Evolutionary conservation across 1,284 basidiomycete species (phyloP).

Genomic region (Chondrostereum purpureum): DNA sequence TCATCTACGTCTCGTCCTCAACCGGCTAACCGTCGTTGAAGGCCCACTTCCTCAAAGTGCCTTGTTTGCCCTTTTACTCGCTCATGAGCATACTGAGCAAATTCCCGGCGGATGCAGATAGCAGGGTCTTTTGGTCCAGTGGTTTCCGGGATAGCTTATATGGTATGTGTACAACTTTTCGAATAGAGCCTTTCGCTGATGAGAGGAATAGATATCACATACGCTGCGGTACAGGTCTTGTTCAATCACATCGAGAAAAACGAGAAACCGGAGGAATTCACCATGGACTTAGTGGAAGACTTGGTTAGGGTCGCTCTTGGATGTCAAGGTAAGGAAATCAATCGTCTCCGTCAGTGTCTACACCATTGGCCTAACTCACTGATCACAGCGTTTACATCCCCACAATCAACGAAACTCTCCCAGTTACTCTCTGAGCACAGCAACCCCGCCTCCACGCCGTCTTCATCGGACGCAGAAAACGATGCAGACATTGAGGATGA

Average conservation of each 20-base stretch:
- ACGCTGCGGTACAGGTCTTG: constrained; percentile 33
- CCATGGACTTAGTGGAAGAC: constrained; percentile 36
- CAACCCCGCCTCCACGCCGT: neutral
- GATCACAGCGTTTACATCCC: constrained; percentile 50
- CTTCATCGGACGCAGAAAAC: constrained; percentile 4
- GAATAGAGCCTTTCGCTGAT: neutral
- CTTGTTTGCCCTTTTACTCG: constrained; percentile 70
- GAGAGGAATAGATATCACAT: constrained; percentile 27
- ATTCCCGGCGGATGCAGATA: constrained; percentile 67
- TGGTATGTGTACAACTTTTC: constrained; percentile 35
- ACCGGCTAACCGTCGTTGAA: constrained; percentile 21
- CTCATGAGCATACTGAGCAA: constrained; percentile 67
- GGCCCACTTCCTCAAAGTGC: constrained; percentile 80
- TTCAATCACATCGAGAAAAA: constrained; percentile 25
- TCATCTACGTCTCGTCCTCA: constrained; percentile 5
- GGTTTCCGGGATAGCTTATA: constrained; percentile 55
- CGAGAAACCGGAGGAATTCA: constrained; percentile 25
- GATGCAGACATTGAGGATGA: constrained; percentile 17
- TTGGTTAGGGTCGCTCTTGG: constrained; percentile 45
- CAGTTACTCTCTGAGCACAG: constrained; percentile 19
- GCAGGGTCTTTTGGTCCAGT: constrained; percentile 62
- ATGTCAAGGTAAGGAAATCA: constrained; percentile 43
- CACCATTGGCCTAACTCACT: constrained; percentile 1
- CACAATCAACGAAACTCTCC: constrained; percentile 39
- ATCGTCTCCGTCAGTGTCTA: constrained; percentile 1